A percentile compares a stretch with the other conserved stretches of the same genome.
phyloP scores from a whole-genome alignment of 495 filamentous ascomycete genomes.

The Bombardia bombarda region DNA sequence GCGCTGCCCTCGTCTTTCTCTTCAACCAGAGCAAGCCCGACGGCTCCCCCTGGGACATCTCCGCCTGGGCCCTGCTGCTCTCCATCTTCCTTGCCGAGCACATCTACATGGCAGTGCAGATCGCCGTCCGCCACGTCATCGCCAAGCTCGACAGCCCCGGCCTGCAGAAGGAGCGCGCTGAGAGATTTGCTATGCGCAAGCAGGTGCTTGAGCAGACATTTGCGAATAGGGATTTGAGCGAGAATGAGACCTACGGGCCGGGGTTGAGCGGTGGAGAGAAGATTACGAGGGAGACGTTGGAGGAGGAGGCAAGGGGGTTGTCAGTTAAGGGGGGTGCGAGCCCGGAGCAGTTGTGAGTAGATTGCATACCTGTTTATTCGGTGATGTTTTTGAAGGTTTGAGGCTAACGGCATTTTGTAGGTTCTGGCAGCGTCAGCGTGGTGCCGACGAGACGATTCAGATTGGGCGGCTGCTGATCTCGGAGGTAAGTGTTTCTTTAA shows the following conservation, averaged over 20 bases:
- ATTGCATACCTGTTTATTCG: background rate
- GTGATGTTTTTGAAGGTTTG: conserved; percentile 1
- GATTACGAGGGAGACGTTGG: conserved; percentile 39
- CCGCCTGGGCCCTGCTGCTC: conserved; percentile 74
- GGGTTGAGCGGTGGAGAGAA: conserved; percentile 34
- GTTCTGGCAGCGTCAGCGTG: conserved; percentile 35
- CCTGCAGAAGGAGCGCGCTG: conserved; percentile 67
- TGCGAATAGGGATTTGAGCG: conserved; percentile 16
- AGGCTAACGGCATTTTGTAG: conserved; percentile 5
- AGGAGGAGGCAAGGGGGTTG: conserved; percentile 60
- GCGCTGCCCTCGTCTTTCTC: conserved; percentile 77
- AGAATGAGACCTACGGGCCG: conserved; percentile 15
- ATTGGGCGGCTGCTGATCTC: conserved; percentile 24
- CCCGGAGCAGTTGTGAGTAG: conserved; percentile 45
- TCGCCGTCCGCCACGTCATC: conserved; percentile 60
- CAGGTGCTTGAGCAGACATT: conserved; percentile 58
- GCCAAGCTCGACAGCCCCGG: conserved; percentile 79
- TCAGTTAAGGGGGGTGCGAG: conserved; percentile 34
- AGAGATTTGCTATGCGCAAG: conserved; percentile 67
- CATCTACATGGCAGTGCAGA: conserved; percentile 65
- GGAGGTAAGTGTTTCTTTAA: background rate
- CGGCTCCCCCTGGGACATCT: conserved; percentile 58
- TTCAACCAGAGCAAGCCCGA: conserved; percentile 60
- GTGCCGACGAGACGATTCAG: conserved; percentile 30
- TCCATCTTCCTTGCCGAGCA: conserved; percentile 84